Conservation (phyloP, 1,284 basidiomycete genomes). For the Ustilago vetiveriae region DNA sequence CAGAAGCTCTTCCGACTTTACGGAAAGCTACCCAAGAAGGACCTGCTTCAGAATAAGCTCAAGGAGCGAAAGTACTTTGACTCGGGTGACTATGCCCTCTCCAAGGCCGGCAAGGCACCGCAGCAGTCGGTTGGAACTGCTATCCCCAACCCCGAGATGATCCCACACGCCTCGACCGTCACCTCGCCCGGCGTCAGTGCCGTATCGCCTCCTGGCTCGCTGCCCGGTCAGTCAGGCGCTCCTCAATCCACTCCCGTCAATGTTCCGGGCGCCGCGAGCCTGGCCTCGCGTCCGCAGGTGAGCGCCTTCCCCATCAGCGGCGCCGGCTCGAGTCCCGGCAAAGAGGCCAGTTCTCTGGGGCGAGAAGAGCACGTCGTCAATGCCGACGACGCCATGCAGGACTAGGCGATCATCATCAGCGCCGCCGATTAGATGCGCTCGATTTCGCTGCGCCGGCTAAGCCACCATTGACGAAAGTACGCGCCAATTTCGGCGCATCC, state of each 20-base stretch:
- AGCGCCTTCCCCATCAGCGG: slow-evolving; percentile 53
- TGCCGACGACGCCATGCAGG: slow-evolving; percentile 58
- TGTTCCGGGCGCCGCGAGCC: slow-evolving; percentile 72
- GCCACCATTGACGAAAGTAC: background rate
- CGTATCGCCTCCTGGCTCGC: slow-evolving; percentile 75
- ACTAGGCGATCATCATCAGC: slow-evolving; percentile 17
- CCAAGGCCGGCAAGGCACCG: slow-evolving; percentile 89
- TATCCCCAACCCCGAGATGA: slow-evolving; percentile 85
- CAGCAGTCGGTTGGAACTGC: slow-evolving; percentile 89
- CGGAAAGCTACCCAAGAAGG: slow-evolving; percentile 94
- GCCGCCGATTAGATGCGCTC: background rate
- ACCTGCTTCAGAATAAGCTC: slow-evolving; percentile 89
- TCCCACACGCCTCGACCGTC: slow-evolving; percentile 67
- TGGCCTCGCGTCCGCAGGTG: slow-evolving; percentile 70
- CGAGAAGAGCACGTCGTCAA: slow-evolving; percentile 49
- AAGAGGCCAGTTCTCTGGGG: slow-evolving; percentile 56
- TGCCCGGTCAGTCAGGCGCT: slow-evolving; percentile 72
- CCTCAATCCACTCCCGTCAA: slow-evolving; percentile 79
- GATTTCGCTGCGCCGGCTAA: background rate
- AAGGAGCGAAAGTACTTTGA: slow-evolving; percentile 99
- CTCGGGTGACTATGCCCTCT: slow-evolving; percentile 94
- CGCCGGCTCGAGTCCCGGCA: slow-evolving; percentile 44
- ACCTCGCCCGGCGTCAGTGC: slow-evolving; percentile 73
- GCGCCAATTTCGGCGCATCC: background rate
- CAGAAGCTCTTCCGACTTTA: slow-evolving; percentile 93